These are phyloP conservation scores for Liquidambar formosana DNA, from an alignment of 164 flowering plant species.

Conservation along the genomic window DNA sequence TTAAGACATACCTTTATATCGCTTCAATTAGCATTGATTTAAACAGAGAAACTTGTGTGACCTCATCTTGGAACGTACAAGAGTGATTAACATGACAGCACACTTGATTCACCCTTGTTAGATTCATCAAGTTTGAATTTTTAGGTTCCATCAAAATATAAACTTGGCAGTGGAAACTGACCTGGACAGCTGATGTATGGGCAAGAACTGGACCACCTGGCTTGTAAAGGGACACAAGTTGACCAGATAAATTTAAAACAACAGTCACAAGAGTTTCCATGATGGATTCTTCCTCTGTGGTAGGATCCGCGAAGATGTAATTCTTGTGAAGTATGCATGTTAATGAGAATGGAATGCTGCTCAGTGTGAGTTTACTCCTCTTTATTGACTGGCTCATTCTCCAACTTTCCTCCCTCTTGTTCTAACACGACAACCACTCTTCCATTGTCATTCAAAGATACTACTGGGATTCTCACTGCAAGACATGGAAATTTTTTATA, in stretches of 20 bases:
- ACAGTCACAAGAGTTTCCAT: slow-evolving; percentile 70
- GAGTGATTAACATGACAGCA: not conserved
- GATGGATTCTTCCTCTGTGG: slow-evolving; percentile 78
- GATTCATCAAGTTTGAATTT: not conserved
- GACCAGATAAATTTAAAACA: slow-evolving; percentile 60
- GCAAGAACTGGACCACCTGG: slow-evolving; percentile 92
- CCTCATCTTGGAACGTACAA: not conserved
- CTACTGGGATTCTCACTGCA: slow-evolving; percentile 85
- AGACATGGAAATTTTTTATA: slow-evolving; percentile 14
- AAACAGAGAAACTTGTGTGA: not conserved
- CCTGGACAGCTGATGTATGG: slow-evolving; percentile 67
- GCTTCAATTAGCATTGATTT: not conserved
- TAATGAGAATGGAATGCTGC: slow-evolving; percentile 67
- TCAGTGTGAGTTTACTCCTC: slow-evolving; percentile 62
- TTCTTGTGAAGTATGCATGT: slow-evolving; percentile 87
- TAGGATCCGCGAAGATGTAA: slow-evolving; percentile 84
- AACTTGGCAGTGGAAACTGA: slow-evolving; percentile 21
- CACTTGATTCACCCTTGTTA: not conserved
- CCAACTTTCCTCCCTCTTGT: slow-evolving; percentile 33
- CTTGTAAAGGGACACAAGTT: slow-evolving; percentile 83
- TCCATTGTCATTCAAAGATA: slow-evolving; percentile 83
- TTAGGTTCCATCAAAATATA: not conserved
- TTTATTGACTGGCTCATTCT: slow-evolving; percentile 62
- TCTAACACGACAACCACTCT: slow-evolving; percentile 60
- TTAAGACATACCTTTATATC: not conserved